phyloP scores from a whole-genome alignment of 2,329 filamentous ascomycete species.

The Ceratocystis papillata region DNA sequence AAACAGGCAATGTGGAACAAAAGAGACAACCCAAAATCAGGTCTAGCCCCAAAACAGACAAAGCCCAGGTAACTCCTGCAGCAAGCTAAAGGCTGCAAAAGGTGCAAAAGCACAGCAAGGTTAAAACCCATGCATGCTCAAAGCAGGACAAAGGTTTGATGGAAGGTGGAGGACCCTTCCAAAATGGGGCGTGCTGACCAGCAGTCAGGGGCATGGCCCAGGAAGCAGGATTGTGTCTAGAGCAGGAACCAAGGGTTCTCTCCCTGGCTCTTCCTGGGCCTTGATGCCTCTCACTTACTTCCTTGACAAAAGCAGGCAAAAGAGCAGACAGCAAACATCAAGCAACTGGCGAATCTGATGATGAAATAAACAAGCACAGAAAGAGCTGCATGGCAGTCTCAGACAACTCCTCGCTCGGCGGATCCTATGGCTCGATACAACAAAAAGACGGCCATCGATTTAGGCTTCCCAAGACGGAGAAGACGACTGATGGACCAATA shows the following conservation, averaged over 20 bases:
- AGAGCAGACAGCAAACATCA: neutral
- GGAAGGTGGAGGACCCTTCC: slow-evolving; percentile 9
- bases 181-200: slow-evolving; percentile 3
- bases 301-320: neutral
- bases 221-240: slow-evolving; percentile 13
- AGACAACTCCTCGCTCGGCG: neutral
- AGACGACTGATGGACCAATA: neutral
- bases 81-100: neutral
- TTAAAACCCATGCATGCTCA: neutral
- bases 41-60: slow-evolving; percentile 14
- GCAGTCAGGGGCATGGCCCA: neutral
- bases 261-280: neutral
- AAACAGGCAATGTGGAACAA: slow-evolving; percentile 13
- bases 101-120: neutral
- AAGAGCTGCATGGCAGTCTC: neutral
- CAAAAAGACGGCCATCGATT: neutral
- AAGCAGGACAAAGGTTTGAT: slow-evolving; percentile 10
- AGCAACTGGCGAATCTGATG: neutral
- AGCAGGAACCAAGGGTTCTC: slow-evolving; percentile 4
- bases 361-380: neutral
- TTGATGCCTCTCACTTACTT: slow-evolving; percentile 5
- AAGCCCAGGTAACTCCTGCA: neutral
- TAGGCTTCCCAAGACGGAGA: neutral
- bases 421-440: neutral
- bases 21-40: slow-evolving; percentile 1